A percentile compares a stretch with the other conserved stretches of the same genome.
Evolutionary conservation across 495 filamentous ascomycete species (phyloP).

Genomic region (Aspergillus coremiiformis): DNA sequence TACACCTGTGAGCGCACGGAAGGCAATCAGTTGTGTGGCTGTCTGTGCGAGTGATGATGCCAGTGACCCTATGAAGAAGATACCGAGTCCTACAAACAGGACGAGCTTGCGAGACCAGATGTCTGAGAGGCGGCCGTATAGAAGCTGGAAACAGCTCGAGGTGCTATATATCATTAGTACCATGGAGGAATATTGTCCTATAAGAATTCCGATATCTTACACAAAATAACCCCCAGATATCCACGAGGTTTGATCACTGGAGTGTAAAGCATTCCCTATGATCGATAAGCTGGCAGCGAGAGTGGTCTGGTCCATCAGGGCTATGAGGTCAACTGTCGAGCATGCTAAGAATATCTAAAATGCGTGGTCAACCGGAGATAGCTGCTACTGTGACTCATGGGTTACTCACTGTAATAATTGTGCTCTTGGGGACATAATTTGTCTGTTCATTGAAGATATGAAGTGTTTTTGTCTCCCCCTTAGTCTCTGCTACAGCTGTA

Average conservation of each 20-base stretch:
- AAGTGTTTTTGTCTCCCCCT: slow-evolving; percentile 12
- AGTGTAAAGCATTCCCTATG: slow-evolving; percentile 40
- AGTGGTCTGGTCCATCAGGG: slow-evolving; percentile 50
- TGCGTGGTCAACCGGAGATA: neutral
- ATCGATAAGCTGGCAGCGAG: slow-evolving; percentile 45
- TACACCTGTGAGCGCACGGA: slow-evolving; percentile 48
- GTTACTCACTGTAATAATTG: slow-evolving; percentile 40
- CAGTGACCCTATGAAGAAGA: slow-evolving; percentile 49
- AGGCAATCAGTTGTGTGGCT: slow-evolving; percentile 46
- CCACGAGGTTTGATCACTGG: slow-evolving; percentile 44
- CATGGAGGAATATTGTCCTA: neutral
- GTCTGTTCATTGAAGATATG: slow-evolving; percentile 47
- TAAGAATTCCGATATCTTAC: slow-evolving; percentile 19
- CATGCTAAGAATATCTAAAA: slow-evolving; percentile 49
- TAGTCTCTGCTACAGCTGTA: neutral
- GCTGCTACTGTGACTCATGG: neutral
- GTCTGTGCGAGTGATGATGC: slow-evolving; percentile 45
- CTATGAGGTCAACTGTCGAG: slow-evolving; percentile 46
- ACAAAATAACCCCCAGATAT: slow-evolving; percentile 50
- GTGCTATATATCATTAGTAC: slow-evolving; percentile 22
- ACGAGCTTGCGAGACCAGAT: slow-evolving; percentile 52
- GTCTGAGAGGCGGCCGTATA: slow-evolving; percentile 50
- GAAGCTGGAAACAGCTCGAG: slow-evolving; percentile 49
- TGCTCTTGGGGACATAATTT: slow-evolving; percentile 45
- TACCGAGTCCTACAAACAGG: slow-evolving; percentile 42